Evolutionary conservation across 345 rosid genomes (phyloP).

Genomic region (Acer yangbiense): DNA sequence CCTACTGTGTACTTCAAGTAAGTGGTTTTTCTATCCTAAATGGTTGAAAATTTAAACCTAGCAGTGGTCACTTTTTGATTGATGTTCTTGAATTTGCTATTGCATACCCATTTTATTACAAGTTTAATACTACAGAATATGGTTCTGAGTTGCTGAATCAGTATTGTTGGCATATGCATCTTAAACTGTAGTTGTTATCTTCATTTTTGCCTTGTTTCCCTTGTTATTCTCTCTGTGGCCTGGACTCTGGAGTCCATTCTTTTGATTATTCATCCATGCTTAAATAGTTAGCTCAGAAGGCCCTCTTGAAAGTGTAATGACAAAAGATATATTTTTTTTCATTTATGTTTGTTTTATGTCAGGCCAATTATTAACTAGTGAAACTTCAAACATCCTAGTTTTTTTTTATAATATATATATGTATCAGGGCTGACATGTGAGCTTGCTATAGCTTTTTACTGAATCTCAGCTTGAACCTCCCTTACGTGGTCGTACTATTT

Average conservation of each 20-base stretch:
- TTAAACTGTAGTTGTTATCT: neutral
- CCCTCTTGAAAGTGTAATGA: neutral
- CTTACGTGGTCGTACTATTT: conserved; percentile 4
- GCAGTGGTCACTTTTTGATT: neutral
- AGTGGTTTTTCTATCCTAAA: conserved; percentile 34
- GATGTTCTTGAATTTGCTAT: neutral
- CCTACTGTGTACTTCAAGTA: conserved; percentile 88
- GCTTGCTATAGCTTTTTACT: neutral
- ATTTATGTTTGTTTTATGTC: neutral
- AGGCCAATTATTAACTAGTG: neutral
- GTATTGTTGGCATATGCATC: neutral
- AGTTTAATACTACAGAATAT: neutral
- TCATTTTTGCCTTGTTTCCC: neutral
- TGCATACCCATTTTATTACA: conserved; percentile 5
- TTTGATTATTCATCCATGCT: neutral
- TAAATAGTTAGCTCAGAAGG: neutral
- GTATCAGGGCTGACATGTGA: neutral
- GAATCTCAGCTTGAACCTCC: conserved; percentile 19
- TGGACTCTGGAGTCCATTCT: neutral
- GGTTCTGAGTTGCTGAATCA: conserved; percentile 1
- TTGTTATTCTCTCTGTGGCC: neutral
- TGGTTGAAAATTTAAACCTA: neutral
- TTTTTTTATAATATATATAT: too few relatives aligned
- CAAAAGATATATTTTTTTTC: neutral
- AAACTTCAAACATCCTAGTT: neutral